Evolutionary conservation across 2,329 filamentous ascomycete species (phyloP).

Genomic region (Amesomyces nigricolor): DNA sequence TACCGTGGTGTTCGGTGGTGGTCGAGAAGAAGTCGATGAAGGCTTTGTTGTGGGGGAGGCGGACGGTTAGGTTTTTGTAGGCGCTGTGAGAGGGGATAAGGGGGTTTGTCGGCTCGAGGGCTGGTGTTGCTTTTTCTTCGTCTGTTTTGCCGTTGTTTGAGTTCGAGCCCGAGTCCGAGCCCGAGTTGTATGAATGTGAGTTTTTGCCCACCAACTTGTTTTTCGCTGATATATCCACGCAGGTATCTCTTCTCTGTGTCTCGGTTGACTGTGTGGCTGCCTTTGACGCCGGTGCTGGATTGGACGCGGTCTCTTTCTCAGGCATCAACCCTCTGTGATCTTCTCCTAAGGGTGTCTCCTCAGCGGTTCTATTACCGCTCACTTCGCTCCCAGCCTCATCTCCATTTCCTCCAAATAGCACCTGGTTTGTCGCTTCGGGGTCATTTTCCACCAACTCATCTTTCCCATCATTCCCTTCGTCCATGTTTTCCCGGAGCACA

Average conservation of each 20-base stretch:
- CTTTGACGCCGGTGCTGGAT: no score
- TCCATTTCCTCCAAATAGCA: neutral
- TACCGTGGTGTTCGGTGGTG: constrained; percentile 1
- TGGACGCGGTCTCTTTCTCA: no score
- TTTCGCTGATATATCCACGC: no score
- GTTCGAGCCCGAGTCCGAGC: no score
- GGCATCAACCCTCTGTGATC: no score
- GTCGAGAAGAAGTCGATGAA: neutral
- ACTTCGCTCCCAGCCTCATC: neutral
- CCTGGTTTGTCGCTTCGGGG: neutral
- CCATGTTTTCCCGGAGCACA: neutral
- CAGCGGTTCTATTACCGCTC: neutral
- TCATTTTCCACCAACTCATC: neutral
- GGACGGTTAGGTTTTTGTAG: neutral
- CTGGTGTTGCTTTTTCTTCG: neutral
- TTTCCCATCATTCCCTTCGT: neutral
- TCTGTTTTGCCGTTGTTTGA: neutral
- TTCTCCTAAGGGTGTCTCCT: no score
- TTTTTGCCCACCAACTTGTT: no score
- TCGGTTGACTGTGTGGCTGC: no score
- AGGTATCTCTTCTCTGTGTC: no score
- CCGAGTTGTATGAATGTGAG: no score
- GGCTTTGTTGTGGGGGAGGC: neutral
- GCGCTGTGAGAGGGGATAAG: neutral
- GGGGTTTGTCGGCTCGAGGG: no score